Evolutionary conservation across 2,329 filamentous ascomycete genomes (phyloP), one percentile per base, ranked within the genome.

Genomic region (Stagonosporopsis chrysanthemi): DNA sequence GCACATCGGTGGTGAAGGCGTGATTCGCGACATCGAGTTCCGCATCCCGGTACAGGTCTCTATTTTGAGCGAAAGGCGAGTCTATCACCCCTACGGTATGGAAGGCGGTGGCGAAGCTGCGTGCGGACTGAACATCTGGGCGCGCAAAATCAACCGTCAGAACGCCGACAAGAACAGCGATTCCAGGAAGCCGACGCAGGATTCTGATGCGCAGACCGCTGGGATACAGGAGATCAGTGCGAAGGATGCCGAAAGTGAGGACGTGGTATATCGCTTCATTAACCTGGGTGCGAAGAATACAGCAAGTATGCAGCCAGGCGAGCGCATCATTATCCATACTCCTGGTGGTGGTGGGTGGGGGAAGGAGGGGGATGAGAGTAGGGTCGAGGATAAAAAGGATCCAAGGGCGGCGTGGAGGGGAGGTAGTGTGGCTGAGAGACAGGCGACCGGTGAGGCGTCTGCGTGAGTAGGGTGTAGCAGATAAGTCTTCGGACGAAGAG

Each of bases 41-140:
- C 82, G 90, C 2, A 87, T 90, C 39, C 88, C 90, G 0, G 84
- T 95, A 5, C 88, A 92, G 73, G 90, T 90, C 14, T 90, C 86
- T 1, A 94, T 96, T 24, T 78, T 96, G 6, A 90, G 87, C 6
- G 91, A 96, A 75, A 76, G 92, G 17, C 79, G 92, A 28, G 90
- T 94, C 0, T 88, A 90, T 61, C 83, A 86, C 49, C 92, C 92
- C 1, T 97, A 93, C 65, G 93, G 94, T 0, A 82, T 97, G 57
- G 88, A 87, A 22, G 94, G 94, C 0, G 94, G 94, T 3, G 88
- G 88, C 54, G 89, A 94, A 60, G 94, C 87, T 0, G 78, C 86
- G 65, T 89, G 90, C 47, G 94, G 94, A 0, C 79, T 93, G 60
- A 98, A 98, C 66, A 80, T 96, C 42, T 98, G 94, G 94, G 88